Evolutionary conservation across 306 rosid genomes (phyloP), one percentile per base, ranked within the genome.

Genomic region (Sphenostylis stenocarpa): DNA sequence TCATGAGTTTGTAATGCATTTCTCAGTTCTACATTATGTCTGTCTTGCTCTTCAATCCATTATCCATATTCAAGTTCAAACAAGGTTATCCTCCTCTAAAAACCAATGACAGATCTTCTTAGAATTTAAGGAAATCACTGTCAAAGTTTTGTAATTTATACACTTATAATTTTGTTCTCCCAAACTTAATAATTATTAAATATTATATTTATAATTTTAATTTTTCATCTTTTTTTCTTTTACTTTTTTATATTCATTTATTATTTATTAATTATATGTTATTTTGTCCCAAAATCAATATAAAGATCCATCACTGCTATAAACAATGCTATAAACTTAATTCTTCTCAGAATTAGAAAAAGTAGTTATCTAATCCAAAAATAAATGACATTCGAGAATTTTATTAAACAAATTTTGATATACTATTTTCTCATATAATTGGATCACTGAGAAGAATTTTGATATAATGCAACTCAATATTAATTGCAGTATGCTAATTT

Each of bases 41-140:
- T 85, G 16, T 86, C 57, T 29, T 87, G 96, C 84, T 86, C 92
- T 70, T 88, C 92, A 51, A 92, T 89, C 97, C 97, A 92, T 20
- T 85, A 86, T 39, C 74, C 86, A 58, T 90, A 92, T 53, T 92
- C 88, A 79, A 84, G 81, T 82, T 90, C 96, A 80, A 92, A 92
- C 49, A 84, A 33, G 7, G 89, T 58, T 60, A 92, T 84, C 67
- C 91, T n/a, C n/a, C n/a, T n/a, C n/a, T n/a, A n/a, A n/a, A n/a
- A n/a, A n/a, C n/a, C n/a, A n/a, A n/a, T n/a, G n/a, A n/a, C n/a
- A n/a, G n/a, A n/a, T n/a, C n/a, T n/a, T n/a, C n/a, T n/a, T n/a
- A n/a, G n/a, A n/a, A n/a, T n/a, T n/a, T n/a, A n/a, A n/a, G n/a
- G n/a, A n/a, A n/a, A n/a, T n/a, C n/a, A n/a, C n/a, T n/a, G n/a